Conservation (phyloP, 2,329 filamentous ascomycete genomes). For the Cercospora sesami region DNA sequence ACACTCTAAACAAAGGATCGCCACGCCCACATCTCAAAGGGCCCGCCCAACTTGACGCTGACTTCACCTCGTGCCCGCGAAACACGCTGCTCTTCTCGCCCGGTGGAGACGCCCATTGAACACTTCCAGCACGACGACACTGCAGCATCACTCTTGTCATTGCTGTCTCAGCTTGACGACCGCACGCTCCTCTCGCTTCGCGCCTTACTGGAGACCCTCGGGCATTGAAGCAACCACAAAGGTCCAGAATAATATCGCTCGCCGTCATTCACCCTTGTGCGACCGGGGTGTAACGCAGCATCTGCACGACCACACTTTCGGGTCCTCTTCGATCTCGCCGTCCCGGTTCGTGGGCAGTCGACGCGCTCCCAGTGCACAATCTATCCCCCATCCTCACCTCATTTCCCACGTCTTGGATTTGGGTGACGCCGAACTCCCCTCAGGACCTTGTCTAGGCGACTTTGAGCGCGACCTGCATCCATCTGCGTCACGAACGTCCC, state of each 20-base stretch:
- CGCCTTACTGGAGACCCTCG: conserved; percentile 33
- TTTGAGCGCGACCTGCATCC: conserved; percentile 48
- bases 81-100: neutral
- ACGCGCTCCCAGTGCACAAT: neutral
- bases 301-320: conserved; percentile 51
- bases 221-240: conserved; percentile 42
- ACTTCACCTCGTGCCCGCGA: conserved; percentile 30
- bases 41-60: conserved; percentile 22
- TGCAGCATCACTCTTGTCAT: neutral
- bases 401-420: conserved; percentile 39
- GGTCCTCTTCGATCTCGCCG: conserved; percentile 43
- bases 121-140: conserved; percentile 1
- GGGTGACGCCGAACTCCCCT: conserved; percentile 40
- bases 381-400: conserved; percentile 39
- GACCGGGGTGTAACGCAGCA: conserved; percentile 45
- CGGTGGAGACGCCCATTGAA: neutral
- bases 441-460: conserved; percentile 45
- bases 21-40: conserved; percentile 42
- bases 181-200: conserved; percentile 33
- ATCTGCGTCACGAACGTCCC: conserved; percentile 42
- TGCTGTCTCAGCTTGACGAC: conserved; percentile 15
- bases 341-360: conserved; percentile 36
- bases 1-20: conserved; percentile 53
- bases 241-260: conserved; percentile 25
- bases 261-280: conserved; percentile 33